Percentiles rank a stretch among this genome's conserved stretches.
phyloP scores from a whole-genome alignment of 2,329 filamentous ascomycete species.

The Botrytis squamosa region DNA sequence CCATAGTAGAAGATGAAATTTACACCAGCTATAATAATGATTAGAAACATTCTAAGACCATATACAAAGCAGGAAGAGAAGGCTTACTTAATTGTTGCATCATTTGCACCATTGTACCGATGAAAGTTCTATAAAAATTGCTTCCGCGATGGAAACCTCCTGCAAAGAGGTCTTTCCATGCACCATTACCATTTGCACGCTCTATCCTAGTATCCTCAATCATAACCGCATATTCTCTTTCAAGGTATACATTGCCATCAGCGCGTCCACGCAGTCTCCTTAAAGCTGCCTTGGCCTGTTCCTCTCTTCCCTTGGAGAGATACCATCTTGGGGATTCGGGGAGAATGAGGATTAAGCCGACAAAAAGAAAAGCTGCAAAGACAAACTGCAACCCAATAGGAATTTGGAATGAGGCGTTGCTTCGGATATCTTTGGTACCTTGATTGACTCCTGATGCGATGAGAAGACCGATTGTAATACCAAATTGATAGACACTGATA shows the following conservation, averaged over 20 bases:
- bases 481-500: slow-evolving; percentile 78
- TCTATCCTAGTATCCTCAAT: slow-evolving; percentile 61
- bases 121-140: slow-evolving; percentile 68
- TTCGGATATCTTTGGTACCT: slow-evolving; percentile 58
- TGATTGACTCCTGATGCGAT: slow-evolving; percentile 74
- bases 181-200: slow-evolving; percentile 61
- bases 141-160: slow-evolving; percentile 60
- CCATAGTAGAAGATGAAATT: slow-evolving; percentile 92
- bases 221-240: slow-evolving; percentile 48
- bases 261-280: slow-evolving; percentile 58
- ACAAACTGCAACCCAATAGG: slow-evolving; percentile 76
- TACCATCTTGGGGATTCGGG: slow-evolving; percentile 42
- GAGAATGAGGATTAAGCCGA: slow-evolving; percentile 28
- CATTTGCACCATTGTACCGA: slow-evolving; percentile 76
- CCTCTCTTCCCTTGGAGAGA: slow-evolving; percentile 37
- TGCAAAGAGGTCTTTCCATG: slow-evolving; percentile 68
- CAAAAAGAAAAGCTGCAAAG: slow-evolving; percentile 51
- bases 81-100: slow-evolving; percentile 63
- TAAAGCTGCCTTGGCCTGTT: slow-evolving; percentile 59
- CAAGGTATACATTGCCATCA: slow-evolving; percentile 44
- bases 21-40: slow-evolving; percentile 63
- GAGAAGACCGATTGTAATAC: slow-evolving; percentile 74
- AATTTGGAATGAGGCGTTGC: slow-evolving; percentile 73
- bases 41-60: slow-evolving; percentile 4
- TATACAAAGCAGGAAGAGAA: slow-evolving; percentile 30